Base-by-base conservation (phyloP, 2,329 filamentous ascomycete species). In the Venturia oleaginea region DNA sequence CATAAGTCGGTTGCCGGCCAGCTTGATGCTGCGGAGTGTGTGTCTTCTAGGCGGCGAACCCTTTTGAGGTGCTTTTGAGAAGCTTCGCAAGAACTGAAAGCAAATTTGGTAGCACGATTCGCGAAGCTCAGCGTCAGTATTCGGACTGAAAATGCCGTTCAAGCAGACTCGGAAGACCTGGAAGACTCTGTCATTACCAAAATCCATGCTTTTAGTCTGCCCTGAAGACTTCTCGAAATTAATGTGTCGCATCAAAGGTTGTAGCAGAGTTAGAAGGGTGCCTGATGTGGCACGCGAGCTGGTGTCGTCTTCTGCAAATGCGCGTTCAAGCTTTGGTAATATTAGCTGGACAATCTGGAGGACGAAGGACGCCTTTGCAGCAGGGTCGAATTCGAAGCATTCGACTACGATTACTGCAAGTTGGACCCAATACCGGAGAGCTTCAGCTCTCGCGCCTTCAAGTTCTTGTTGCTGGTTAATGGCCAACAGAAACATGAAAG, bases 31-130 rank as follows among this genome's bases (percentile, higher is more conserved):
- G 72, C 90, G 83, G 48, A 86, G 81, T 59, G 77, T 85, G 66
- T 86, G 82, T 59, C 76, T 76, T 30, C 75, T 76, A 62, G 78
- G 71, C 15, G 74, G 40, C 13, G 67, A 66, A 72, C 11, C 78
- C 77, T 66, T 63, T 46, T 57, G 54, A 46, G 61, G 7, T n/a
- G n/a, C 27, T 17, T 46, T 42, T n/a, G 43, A 40, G 8, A 54
- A 32, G 54, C 88, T 87, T 4, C 85, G 85, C 62, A 96, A 81
- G 73, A 96, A 96, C 24, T 90, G 86, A 73, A 92, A 93, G 77
- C 90, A 92, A 70, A 96, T 96, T 70, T 89, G 89, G 75, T 97
- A 99, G 76, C 96, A 93, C 27, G 90, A 83, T 65, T 94, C 86
- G 61, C 94, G 87, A 46, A 99, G 79, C 64, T 86, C 82, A 19